phyloP scores from a whole-genome alignment of 495 filamentous ascomycete genomes.

The Neurospora sp. region DNA sequence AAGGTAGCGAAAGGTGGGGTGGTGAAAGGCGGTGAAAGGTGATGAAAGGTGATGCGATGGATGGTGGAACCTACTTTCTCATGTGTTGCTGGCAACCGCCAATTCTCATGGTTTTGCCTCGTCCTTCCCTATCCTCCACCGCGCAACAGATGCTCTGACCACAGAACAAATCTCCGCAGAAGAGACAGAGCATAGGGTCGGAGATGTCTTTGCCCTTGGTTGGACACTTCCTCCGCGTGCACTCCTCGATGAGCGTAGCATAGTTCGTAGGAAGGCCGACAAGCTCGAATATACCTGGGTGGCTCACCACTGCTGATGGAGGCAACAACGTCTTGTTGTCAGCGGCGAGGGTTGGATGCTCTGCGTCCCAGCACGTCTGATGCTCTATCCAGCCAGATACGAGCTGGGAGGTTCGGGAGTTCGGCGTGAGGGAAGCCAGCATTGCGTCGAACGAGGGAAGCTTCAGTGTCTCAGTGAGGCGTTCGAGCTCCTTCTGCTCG shows the following conservation, averaged over 20 bases:
- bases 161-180: conserved; percentile 94
- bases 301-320: conserved; percentile 46
- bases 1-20: neutral
- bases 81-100: conserved; percentile 90
- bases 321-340: conserved; percentile 11
- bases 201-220: conserved; percentile 81
- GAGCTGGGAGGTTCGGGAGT: conserved; percentile 24
- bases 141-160: conserved; percentile 87
- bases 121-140: conserved; percentile 40
- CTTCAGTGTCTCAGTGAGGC: conserved; percentile 62
- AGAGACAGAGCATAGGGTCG: conserved; percentile 85
- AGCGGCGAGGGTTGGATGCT: conserved; percentile 2
- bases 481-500: conserved; percentile 67
- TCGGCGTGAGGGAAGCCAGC: conserved; percentile 40
- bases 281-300: conserved; percentile 89
- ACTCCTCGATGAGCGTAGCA: conserved; percentile 87
- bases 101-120: conserved; percentile 28
- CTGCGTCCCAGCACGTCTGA: conserved; percentile 23
- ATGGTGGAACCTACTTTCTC: conserved; percentile 54
- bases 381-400: conserved; percentile 76
- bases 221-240: conserved; percentile 73
- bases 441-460: conserved; percentile 76
- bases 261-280: conserved; percentile 86
- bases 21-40: no score
- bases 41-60: neutral